These are phyloP conservation scores for Mortierella sp. DNA, from an alignment of 371 early-diverging fungal species.

Conservation along the genomic window DNA sequence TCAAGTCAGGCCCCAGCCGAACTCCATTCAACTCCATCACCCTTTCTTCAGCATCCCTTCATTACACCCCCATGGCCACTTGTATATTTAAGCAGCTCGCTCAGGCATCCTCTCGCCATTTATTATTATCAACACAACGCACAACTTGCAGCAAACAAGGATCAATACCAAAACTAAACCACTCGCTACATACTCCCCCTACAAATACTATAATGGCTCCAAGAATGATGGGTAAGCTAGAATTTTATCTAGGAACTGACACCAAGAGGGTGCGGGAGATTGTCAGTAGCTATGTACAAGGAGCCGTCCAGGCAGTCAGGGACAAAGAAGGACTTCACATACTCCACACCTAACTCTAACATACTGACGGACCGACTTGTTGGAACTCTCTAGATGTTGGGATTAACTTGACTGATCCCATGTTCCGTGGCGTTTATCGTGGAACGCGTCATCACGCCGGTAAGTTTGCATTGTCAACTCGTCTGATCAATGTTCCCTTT, in stretches of 20 bases:
- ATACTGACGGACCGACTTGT: not conserved
- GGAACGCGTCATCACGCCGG: slow-evolving; percentile 83
- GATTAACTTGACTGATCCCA: slow-evolving; percentile 87
- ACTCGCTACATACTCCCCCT: not conserved
- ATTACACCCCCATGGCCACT: not conserved
- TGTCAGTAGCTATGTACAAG: too few species aligned
- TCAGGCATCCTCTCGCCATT: not conserved
- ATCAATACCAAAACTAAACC: not conserved
- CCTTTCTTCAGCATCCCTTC: not conserved
- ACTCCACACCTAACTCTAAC: not conserved
- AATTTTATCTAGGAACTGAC: not conserved
- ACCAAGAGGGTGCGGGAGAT: too few species aligned
- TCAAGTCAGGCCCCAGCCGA: not conserved
- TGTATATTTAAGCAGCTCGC: not conserved
- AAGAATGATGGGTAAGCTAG: not conserved
- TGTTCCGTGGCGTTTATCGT: slow-evolving; percentile 88
- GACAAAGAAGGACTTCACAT: too few species aligned
- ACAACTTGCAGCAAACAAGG: not conserved
- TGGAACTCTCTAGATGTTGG: slow-evolving; percentile 74
- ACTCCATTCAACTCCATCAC: slow-evolving; percentile 12
- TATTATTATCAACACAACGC: not conserved
- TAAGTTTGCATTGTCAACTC: slow-evolving; percentile 22
- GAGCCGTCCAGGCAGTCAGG: too few species aligned
- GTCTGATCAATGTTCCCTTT: not conserved
- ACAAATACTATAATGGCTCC: not conserved